These are phyloP conservation scores for Calocera viscosa DNA, from an alignment of 768 basidiomycete species.

Conservation along the genomic window DNA sequence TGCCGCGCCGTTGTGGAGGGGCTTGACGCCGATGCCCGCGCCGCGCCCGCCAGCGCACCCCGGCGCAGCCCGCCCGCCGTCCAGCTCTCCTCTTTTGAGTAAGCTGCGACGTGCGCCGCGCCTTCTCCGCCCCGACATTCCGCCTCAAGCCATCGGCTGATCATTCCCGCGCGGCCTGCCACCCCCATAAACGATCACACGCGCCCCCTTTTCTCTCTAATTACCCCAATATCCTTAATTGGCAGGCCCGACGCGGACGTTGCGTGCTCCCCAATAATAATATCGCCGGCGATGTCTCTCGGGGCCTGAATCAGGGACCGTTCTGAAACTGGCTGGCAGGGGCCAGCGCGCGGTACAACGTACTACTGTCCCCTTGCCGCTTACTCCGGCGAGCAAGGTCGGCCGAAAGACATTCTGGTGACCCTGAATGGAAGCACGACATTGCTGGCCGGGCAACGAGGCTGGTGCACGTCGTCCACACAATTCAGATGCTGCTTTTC, in stretches of 20 bases:
- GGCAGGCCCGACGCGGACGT: not conserved
- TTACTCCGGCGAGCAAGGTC: not conserved
- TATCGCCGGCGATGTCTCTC: not conserved
- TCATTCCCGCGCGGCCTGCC: not conserved
- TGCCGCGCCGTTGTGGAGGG: not conserved
- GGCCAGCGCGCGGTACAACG: not conserved
- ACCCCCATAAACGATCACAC: not conserved
- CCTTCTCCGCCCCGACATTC: not conserved
- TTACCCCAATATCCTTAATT: not conserved
- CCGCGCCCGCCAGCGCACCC: not conserved
- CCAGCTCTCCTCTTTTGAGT: too few relatives aligned
- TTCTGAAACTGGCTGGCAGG: not conserved
- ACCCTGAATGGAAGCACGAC: not conserved
- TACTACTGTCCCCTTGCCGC: not conserved
- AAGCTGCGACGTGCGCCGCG: too few relatives aligned
- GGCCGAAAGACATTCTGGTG: not conserved
- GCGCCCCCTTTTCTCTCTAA: not conserved
- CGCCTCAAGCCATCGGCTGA: not conserved
- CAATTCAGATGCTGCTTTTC: not conserved
- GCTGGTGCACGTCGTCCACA: not conserved
- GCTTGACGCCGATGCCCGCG: not conserved
- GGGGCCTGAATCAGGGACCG: conserved; percentile 5
- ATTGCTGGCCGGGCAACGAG: not conserved
- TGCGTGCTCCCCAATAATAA: not conserved
- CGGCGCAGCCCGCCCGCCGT: not conserved